Evolutionary conservation across 1,139 yeast species (phyloP).

Genomic region (Magnusiomyces tetraspermus): DNA sequence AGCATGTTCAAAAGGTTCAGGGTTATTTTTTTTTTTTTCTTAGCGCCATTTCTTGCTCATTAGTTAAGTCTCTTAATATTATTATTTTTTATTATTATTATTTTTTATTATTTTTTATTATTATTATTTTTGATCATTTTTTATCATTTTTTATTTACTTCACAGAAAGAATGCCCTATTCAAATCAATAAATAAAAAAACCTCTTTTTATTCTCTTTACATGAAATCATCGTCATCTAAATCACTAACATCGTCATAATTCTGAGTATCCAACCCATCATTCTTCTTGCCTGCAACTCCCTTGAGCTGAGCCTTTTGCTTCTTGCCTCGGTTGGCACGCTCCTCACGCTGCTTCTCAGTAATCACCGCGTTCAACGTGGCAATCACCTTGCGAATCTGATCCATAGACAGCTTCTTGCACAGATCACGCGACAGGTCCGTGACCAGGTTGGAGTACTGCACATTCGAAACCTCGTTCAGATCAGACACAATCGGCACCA

Average conservation of each 20-base stretch:
- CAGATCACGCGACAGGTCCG: slow-evolving; percentile 78
- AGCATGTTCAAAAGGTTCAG: too few relatives aligned
- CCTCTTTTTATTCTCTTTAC: too few relatives aligned
- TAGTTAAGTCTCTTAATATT: too few relatives aligned
- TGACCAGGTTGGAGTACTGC: slow-evolving; percentile 67
- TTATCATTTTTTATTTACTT: neutral
- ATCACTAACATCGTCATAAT: slow-evolving; percentile 51
- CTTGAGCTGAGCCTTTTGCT: slow-evolving; percentile 76
- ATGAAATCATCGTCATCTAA: slow-evolving; percentile 80
- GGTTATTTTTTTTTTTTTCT: too few relatives aligned
- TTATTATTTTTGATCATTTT: neutral
- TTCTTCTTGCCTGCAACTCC: slow-evolving; percentile 74
- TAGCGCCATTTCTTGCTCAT: too few relatives aligned
- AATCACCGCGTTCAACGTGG: slow-evolving; percentile 71
- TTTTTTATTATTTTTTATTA: too few relatives aligned
- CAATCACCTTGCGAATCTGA: slow-evolving; percentile 72
- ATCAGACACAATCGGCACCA: slow-evolving; percentile 56
- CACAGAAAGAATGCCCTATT: neutral
- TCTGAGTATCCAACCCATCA: slow-evolving; percentile 54
- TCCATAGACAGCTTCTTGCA: slow-evolving; percentile 75
- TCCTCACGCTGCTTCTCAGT: slow-evolving; percentile 87
- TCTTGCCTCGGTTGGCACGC: slow-evolving; percentile 93
- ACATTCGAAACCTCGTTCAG: slow-evolving; percentile 47
- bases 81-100: too few relatives aligned
- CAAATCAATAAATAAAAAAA: neutral